A percentile compares a stretch with the other conserved stretches of the same genome.
Conservation (phyloP, 345 rosid species). For the Linum tenue region DNA sequence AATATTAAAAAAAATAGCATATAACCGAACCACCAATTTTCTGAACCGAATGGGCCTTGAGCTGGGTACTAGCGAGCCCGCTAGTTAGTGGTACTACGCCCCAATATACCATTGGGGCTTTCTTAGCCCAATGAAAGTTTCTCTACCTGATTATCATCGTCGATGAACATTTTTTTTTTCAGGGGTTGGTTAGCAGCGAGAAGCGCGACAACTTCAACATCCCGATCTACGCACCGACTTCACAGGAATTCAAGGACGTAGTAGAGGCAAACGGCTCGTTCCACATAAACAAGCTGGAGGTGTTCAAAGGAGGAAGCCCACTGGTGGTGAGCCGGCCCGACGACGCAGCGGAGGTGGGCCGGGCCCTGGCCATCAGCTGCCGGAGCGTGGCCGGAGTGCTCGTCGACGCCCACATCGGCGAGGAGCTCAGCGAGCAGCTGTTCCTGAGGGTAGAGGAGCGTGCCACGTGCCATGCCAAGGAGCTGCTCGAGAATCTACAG, state of each 20-base stretch:
- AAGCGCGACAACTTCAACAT: constrained; percentile 82
- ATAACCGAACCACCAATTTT: no score
- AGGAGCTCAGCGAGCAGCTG: constrained; percentile 59
- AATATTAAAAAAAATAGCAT: no score
- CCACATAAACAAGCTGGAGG: constrained; percentile 55
- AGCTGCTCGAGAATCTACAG: constrained; percentile 63
- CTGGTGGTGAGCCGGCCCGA: constrained; percentile 74
- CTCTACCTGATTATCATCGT: no score
- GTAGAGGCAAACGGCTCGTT: constrained; percentile 76
- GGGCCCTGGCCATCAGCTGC: constrained; percentile 62
- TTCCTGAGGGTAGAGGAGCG: constrained; percentile 55
- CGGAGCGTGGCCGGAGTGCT: constrained; percentile 82
- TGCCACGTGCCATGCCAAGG: constrained; percentile 59
- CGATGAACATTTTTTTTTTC: background rate
- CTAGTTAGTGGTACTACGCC: no score
- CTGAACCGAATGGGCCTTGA: no score
- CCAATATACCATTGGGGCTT: no score
- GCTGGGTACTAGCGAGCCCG: no score
- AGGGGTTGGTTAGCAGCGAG: constrained; percentile 64
- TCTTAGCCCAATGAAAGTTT: no score
- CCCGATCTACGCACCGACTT: constrained; percentile 86
- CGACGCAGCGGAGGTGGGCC: constrained; percentile 55
- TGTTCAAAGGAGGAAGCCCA: constrained; percentile 94
- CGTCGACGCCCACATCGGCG: constrained; percentile 89
- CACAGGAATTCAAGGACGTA: constrained; percentile 75